Base-by-base conservation (phyloP, 768 basidiomycete genomes). In the Amanita polypyramis region DNA sequence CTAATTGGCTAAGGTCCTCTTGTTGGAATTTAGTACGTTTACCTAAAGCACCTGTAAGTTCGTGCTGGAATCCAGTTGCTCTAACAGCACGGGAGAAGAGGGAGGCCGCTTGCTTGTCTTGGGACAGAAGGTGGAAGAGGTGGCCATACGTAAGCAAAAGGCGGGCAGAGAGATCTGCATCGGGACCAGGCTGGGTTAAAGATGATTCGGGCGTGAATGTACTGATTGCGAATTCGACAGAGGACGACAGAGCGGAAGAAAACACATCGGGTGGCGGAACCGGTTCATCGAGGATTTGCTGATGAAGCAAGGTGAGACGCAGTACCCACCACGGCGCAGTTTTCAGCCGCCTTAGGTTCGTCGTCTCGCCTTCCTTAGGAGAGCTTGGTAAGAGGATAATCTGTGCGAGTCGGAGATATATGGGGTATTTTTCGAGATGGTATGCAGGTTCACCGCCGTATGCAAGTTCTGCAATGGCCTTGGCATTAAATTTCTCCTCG, bases 11-110 rank as follows among this genome's bases (percentile, higher is more conserved):
- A 48, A 87, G 68, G 29, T 91, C 85, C 45, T 68, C 76, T 52
- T 85, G 72, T 64, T 99, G 96, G 64, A 87, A 99, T 62, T 91
- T 95, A 9, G 96, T 99, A 51, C 90, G 77, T 65, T 85, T 91
- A 34, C 96, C 96, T 45, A 94, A 70, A 8, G 92, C 89, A 6
- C 96, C 96, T 0, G 90, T 94, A 45, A 98, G 71, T 63, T 92
- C 88, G 61, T 90, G 98, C 62, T 85, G 77, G 54, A 99, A 63
- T 3, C 82, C 84, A 12, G 83, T 86, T 29, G 80, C 76, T 42
- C 74, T 73, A 0, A 90, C 86, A 0, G 94, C 91, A 12, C 71
- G 70, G 32, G 91, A 70, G 56, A 97, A 97, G 47, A 70, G 69
- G 37, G 83, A 81, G 9, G 82, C 79, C 4, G 96, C 92, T 1